Base-by-base conservation (phyloP, 1,284 basidiomycete genomes). In the Phellopilus nigrolimitatus region DNA sequence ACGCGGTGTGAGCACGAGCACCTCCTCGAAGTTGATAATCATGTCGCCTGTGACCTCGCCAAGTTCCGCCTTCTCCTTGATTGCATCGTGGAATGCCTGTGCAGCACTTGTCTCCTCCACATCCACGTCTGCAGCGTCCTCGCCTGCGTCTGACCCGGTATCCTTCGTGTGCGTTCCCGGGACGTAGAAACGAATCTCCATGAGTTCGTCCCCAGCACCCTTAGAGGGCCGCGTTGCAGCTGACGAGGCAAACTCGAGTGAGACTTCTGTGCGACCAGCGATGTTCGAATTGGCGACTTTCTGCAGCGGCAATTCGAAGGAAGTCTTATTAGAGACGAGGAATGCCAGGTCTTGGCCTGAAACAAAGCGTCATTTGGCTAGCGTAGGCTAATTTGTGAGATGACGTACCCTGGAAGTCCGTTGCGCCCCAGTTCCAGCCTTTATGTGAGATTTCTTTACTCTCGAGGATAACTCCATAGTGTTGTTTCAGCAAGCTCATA, bases 361-460 rank as follows among this genome's bases (percentile, higher is more conserved):
- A 55, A 40, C 48, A 37, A 47, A 21, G 41, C 28, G 42, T 27
- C 44, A 41, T 34, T 15, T 41, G 38, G 22, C 36, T 25, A 28
- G n/a, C 15, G 22, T 17, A 0, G n/a, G 10, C 17, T n/a, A 10
- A n/a, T 3, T 38, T 19, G 30, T 9, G 21, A 38, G 15, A 10
- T 19, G 27, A 66, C 78, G 57, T 58, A 91, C 94, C 89, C 76
- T 92, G 89, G 59, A 99, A 93, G 63, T 95, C 91, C 2, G 91
- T 91, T 34, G 88, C 80, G 13, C 97, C 97, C 97, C 97, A 99
- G 67, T 99, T 99, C 94, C 94, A 99, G 1, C 97, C 97, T 64
- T 93, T 92, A 64, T 95, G 81, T 6, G 90, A 88, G 15, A 86
- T 76, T 61, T 99, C 97, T 65, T 84, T 85, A 9, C 80, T 80